A percentile compares a stretch with the other conserved stretches of the same genome.
Evolutionary conservation across 306 rosid genomes (phyloP).

Genomic region (cucumber (Cucumis sativus)): DNA sequence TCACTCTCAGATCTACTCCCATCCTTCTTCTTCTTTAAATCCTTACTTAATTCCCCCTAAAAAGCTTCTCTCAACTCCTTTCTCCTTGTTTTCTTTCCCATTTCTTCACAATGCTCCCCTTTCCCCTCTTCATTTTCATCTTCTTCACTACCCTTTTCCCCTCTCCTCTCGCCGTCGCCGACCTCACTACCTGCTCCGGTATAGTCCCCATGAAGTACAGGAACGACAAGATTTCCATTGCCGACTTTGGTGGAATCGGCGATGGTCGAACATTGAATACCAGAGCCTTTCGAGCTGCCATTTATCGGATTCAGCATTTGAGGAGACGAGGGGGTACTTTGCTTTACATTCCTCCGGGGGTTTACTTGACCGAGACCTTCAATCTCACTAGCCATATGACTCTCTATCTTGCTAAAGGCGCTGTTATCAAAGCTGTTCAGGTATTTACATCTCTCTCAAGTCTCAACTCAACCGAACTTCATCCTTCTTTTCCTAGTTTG

Average conservation of each 20-base stretch:
- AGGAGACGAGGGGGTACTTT: conserved; percentile 55
- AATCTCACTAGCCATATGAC: conserved; percentile 80
- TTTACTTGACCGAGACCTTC: conserved; percentile 57
- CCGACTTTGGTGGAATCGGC: conserved; percentile 65
- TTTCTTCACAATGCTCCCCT: conserved; percentile 16
- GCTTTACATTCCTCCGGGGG: conserved; percentile 73
- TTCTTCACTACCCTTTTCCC: conserved; percentile 7
- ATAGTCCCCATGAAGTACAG: conserved; percentile 49
- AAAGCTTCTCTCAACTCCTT: background rate
- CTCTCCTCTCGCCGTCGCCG: conserved; percentile 6
- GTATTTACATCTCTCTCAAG: conserved; percentile 13
- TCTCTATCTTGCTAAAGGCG: conserved; percentile 63
- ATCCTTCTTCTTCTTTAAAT: background rate
- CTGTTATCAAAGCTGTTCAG: conserved; percentile 69
- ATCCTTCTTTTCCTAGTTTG: background rate
- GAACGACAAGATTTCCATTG: conserved; percentile 45
- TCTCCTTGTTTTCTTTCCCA: background rate
- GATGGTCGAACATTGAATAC: conserved; percentile 70
- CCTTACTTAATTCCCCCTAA: background rate
- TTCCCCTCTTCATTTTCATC: conserved; percentile 11
- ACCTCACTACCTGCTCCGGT: conserved; percentile 44
- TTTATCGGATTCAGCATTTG: conserved; percentile 52
- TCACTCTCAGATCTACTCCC: conserved; percentile 5
- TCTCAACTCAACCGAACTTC: background rate
- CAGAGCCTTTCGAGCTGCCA: conserved; percentile 59